Base-by-base conservation (phyloP, 2,329 filamentous ascomycete species). In the Ceratocystis cacaofunesta region DNA sequence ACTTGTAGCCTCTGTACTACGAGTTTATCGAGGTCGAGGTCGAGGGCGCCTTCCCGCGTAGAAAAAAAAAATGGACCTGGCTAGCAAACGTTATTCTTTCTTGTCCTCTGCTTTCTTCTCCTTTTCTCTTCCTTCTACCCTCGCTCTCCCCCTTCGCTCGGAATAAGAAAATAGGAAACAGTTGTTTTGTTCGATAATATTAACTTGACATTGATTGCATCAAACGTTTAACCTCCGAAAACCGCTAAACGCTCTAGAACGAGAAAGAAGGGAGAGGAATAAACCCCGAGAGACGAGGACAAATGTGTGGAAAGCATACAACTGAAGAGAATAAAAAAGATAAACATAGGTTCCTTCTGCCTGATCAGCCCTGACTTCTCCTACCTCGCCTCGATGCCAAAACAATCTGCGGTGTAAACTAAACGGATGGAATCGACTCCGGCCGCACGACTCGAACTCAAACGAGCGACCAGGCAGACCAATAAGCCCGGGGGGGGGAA, bases 401-500 rank as follows among this genome's bases (percentile, higher is more conserved):
- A 57, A 57, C 52, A 57, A 57, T 57, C 52, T 32, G 52, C 52
- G 10, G 25, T 57, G 52, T 17, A 57, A 57, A 57, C 52, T 32
- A 57, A 57, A 57, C 52, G 52, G 52, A 57, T 57, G 22, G 15
- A 57, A 2, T 57, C 12, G 30, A 32, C 52, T 57, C 52, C 52
- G 52, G 52, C 52, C 52, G 52, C 52, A 57, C 52, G 5, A 57
- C 52, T 57, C 2, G 52, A 57, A 57, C 52, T 57, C 52, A 57
- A 57, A 57, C 52, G 25, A 57, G 17, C 52, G 25, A n/a, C n/a
- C 46, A 8, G 46, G 10, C 46, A 50, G 22, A 17, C 3, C 52
- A 57, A 15, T 17, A 30, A n/a, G 28, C 52, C 19, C 8, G 22
- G 50, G 46, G 46, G 17, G 46, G 46, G 46, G 17, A 15, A 6